These are phyloP conservation scores for Royoungia palumana DNA, from an alignment of 768 basidiomycete species.

Conservation along the genomic window DNA sequence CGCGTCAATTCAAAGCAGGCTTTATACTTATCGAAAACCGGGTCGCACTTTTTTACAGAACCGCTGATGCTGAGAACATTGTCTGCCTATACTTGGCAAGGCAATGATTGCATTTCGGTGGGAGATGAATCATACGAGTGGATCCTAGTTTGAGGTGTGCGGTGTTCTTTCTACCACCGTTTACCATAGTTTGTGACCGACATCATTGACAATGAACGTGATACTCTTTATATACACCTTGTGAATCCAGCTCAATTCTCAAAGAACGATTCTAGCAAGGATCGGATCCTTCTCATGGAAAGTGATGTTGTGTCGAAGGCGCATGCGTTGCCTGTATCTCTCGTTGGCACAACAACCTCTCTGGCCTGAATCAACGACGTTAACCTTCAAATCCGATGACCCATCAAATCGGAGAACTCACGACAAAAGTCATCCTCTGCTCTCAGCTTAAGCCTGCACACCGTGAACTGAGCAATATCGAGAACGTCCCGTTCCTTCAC, in stretches of 20 bases:
- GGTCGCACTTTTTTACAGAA: background rate
- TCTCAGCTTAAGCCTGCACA: constrained; percentile 45
- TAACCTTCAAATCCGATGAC: background rate
- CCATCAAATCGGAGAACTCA: constrained; percentile 32
- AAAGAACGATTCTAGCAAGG: constrained; percentile 21
- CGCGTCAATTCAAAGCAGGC: too few relatives aligned
- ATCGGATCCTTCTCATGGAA: constrained; percentile 10
- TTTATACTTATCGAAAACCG: too few relatives aligned
- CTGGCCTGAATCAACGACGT: constrained; percentile 30
- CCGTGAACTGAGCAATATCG: constrained; percentile 43
- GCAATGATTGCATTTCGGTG: constrained; percentile 27
- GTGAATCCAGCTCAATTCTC: background rate
- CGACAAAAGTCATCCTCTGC: constrained; percentile 50
- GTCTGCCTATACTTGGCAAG: constrained; percentile 12
- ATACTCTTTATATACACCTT: constrained; percentile 12
- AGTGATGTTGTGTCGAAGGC: constrained; percentile 32
- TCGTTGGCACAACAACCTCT: constrained; percentile 54
- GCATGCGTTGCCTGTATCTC: constrained; percentile 51
- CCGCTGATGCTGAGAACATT: constrained; percentile 26
- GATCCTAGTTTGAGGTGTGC: constrained; percentile 79
- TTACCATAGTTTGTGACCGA: constrained; percentile 58
- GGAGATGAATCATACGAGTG: constrained; percentile 31
- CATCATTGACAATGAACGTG: constrained; percentile 18
- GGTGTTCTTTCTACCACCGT: constrained; percentile 47
- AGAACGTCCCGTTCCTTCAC: constrained; percentile 54